Evolutionary conservation across 768 basidiomycete genomes (phyloP), one percentile per base, ranked within the genome.

Genomic region (Boletus subcaerulescens): DNA sequence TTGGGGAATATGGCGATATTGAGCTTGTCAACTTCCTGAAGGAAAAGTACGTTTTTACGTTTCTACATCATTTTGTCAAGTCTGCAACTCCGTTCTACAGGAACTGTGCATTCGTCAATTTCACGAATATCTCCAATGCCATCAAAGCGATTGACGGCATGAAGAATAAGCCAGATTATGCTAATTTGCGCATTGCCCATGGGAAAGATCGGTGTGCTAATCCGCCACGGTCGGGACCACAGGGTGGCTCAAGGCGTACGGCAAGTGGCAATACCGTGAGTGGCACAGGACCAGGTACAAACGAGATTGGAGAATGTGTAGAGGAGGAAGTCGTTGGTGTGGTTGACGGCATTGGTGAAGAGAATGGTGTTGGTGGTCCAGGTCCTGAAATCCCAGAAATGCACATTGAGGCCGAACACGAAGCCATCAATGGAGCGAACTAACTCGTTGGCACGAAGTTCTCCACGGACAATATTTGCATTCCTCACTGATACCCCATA

Each of bases 61-160:
- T 33, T 36, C 43, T 39, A 20, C 41, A 36, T 54, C 52, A 32
- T 33, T 5, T 31, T 48, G 47, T 50, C 22, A 20, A 47, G 45
- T 38, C 50, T 13, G 58, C 38, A 1, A 40, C 4, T 6, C 24
- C 46, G 29, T 49, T 33, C 42, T 56, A 14, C 22, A 94, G 91
- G 82, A 93, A 93, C 74, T 95, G 93, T 68, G 93, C 92, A 31
- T 99, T 94, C 67, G 88, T 93, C 65, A 97, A 96, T 76, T 96
- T 94, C 62, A 96, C 93, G 33, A 94, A 94, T 74, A 85, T 97
- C 61, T 86, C 87, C 48, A 95, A 95, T 66, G 93, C 94, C 13
- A 93, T 94, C 79, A 98, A 98, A 77, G 94, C 96, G n/a, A 95
- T 98, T 65, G 96, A 98, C 53, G 89, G 87, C 9, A 83, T 97